Evolutionary conservation across 768 basidiomycete genomes (phyloP).

Genomic region (Phanerodontia chrysosporium): DNA sequence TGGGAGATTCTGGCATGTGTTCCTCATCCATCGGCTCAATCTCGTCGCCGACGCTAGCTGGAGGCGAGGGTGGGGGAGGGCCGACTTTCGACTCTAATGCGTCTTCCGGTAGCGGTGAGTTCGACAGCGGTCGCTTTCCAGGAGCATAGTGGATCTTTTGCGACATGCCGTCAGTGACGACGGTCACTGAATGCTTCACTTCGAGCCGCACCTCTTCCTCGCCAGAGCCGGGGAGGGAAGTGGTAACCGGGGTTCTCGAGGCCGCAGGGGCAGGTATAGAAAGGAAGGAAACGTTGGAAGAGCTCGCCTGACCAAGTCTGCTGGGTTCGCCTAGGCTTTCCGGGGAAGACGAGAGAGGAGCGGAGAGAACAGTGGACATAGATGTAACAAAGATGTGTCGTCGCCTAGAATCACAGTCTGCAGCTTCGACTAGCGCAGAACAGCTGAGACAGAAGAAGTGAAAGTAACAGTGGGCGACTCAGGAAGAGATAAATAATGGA

Average conservation of each 20-base stretch:
- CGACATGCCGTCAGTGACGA: background rate
- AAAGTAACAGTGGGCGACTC: background rate
- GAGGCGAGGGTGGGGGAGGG: constrained; percentile 7
- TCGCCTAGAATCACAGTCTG: background rate
- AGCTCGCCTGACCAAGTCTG: background rate
- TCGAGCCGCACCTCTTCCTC: background rate
- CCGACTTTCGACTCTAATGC: constrained; percentile 1
- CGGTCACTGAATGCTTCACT: background rate
- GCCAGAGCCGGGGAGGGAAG: background rate
- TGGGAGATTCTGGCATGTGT: background rate
- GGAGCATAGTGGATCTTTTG: background rate
- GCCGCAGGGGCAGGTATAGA: background rate
- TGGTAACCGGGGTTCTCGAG: background rate
- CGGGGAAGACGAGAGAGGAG: background rate
- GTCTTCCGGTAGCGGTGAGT: background rate
- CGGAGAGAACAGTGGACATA: constrained; percentile 4
- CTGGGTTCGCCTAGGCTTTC: background rate
- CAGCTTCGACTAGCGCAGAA: background rate
- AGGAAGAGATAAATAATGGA: background rate
- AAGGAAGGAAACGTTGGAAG: constrained; percentile 1
- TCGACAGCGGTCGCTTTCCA: background rate
- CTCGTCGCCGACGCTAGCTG: constrained; percentile 2
- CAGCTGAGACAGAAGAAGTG: background rate
- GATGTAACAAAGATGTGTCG: background rate
- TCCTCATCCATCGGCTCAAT: background rate